Conservation (phyloP, 2,329 filamentous ascomycete genomes). For the Colletotrichum sp. region DNA sequence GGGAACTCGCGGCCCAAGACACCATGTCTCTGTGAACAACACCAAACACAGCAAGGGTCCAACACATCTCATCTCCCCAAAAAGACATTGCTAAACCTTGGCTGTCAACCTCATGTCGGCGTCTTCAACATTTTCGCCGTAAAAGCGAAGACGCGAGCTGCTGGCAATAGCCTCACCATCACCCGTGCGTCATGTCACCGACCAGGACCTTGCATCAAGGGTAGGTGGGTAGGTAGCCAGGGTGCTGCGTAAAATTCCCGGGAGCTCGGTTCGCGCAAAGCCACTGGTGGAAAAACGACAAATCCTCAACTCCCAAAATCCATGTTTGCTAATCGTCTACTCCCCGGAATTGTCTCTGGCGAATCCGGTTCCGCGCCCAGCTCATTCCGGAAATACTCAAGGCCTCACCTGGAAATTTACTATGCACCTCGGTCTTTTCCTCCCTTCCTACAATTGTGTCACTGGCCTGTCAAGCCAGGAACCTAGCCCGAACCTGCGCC, state of each 20-base stretch:
- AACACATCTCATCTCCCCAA: not conserved
- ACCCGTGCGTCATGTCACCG: not conserved
- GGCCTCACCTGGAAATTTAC: not conserved
- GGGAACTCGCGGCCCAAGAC: slow-evolving; percentile 11
- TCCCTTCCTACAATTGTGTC: not conserved
- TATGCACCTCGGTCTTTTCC: slow-evolving; percentile 14
- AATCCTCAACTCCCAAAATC: not conserved
- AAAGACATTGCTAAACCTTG: not conserved
- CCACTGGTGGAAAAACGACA: slow-evolving; percentile 9
- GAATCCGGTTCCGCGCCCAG: not conserved
- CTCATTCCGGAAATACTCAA: slow-evolving; percentile 1
- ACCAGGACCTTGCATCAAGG: not conserved
- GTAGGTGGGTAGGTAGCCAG: not conserved
- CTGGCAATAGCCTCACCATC: not conserved
- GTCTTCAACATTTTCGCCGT: not conserved
- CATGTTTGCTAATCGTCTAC: not conserved
- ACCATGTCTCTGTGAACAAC: not conserved
- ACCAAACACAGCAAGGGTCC: not conserved
- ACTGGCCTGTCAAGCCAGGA: not conserved
- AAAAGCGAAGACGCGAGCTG: slow-evolving; percentile 5
- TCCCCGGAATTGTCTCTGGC: not conserved
- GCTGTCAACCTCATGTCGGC: not conserved
- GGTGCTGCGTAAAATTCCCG: not conserved
- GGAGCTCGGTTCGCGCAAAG: not conserved
- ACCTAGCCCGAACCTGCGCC: not conserved